These are phyloP conservation scores for Lecanosticta acicola DNA, from an alignment of 2,329 filamentous ascomycete species.

Conservation along the genomic window DNA sequence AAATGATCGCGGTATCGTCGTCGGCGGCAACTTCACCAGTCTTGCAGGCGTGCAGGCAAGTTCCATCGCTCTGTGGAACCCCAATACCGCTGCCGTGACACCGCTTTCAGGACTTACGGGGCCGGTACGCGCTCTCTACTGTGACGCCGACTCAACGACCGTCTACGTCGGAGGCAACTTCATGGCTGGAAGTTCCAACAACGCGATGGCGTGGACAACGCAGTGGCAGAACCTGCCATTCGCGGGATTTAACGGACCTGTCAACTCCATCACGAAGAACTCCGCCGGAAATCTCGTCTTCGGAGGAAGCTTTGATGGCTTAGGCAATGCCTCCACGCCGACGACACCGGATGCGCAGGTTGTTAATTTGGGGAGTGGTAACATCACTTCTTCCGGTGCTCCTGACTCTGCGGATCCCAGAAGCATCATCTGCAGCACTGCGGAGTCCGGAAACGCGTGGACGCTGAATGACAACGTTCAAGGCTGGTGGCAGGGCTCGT, in stretches of 20 bases:
- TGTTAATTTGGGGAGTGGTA: constrained; percentile 77
- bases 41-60: constrained; percentile 69
- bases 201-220: constrained; percentile 77
- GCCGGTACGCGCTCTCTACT: constrained; percentile 74
- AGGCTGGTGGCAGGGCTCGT: constrained; percentile 78
- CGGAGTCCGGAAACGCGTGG: constrained; percentile 72
- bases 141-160: constrained; percentile 68
- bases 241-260: constrained; percentile 88
- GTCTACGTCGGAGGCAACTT: constrained; percentile 92
- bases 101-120: constrained; percentile 77
- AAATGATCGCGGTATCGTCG: constrained; percentile 64
- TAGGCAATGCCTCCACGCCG: constrained; percentile 71
- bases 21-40: constrained; percentile 95
- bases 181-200: constrained; percentile 71
- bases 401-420: constrained; percentile 59
- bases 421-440: constrained; percentile 76
- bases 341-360: constrained; percentile 63
- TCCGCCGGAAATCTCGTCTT: constrained; percentile 83
- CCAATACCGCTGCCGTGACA: constrained; percentile 62
- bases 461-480: constrained; percentile 67
- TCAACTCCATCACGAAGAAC: constrained; percentile 75
- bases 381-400: constrained; percentile 62
- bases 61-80: constrained; percentile 76
- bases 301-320: constrained; percentile 79
- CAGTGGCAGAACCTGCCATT: constrained; percentile 81